phyloP scores from a whole-genome alignment of 345 rosid genomes.

The Triadica sebifera region DNA sequence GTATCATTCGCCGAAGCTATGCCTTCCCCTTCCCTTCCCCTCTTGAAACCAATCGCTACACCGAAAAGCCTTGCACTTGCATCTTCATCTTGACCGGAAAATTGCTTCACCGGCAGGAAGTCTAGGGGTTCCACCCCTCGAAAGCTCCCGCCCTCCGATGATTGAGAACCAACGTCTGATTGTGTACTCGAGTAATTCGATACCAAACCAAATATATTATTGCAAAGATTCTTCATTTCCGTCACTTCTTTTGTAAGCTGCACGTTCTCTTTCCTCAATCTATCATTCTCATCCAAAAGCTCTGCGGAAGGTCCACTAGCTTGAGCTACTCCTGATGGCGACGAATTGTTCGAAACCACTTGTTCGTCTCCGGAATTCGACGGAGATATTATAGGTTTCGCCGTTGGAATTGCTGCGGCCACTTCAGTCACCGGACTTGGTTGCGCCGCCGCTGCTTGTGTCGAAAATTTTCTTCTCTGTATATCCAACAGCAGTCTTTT shows the following conservation, averaged over 20 bases:
- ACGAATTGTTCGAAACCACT: constrained; percentile 20
- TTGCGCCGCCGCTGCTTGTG: constrained; percentile 10
- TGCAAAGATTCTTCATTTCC: constrained; percentile 36
- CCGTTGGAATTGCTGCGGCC: constrained; percentile 32
- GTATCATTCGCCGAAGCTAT: too few relatives aligned
- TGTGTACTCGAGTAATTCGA: constrained; percentile 21
- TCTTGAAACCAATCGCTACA: too few relatives aligned
- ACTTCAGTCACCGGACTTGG: constrained; percentile 12
- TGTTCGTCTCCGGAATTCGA: constrained; percentile 33
- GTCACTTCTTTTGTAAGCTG: constrained; percentile 30
- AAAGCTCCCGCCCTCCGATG: neutral
- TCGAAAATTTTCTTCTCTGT: constrained; percentile 65
- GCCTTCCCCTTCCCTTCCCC: too few relatives aligned
- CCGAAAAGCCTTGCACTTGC: too few relatives aligned
- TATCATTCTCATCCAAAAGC: constrained; percentile 42
- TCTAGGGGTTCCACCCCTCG: constrained; percentile 8
- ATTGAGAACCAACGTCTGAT: too few relatives aligned
- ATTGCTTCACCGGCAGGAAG: constrained; percentile 6
- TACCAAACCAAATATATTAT: constrained; percentile 29
- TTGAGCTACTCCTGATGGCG: constrained; percentile 13
- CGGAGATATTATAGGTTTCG: constrained; percentile 31
- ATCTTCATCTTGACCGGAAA: neutral
- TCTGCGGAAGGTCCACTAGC: constrained; percentile 13
- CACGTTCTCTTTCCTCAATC: constrained; percentile 39
- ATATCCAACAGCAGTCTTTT: constrained; percentile 67